A percentile compares a stretch with the other conserved stretches of the same genome.
Conservation (phyloP, 345 rosid genomes). For the Eucalyptus urophylla region DNA sequence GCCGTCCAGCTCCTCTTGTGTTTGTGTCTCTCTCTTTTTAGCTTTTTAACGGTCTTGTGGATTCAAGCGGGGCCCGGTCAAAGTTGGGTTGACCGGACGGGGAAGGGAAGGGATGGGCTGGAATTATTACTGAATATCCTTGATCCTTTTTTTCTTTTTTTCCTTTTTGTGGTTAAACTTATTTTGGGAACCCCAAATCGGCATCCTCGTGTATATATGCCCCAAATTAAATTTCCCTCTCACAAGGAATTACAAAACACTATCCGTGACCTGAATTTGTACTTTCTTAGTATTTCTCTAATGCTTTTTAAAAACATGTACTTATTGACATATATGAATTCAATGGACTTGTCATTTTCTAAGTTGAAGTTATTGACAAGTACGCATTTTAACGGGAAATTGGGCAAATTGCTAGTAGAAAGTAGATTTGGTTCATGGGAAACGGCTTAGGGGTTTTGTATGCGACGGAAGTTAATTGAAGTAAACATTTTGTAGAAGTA, state of each 20-base stretch:
- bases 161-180: not conserved
- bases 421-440: not conserved
- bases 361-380: not conserved
- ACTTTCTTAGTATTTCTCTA: rapidly evolving
- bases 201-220: not conserved
- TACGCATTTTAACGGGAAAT: rapidly evolving
- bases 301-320: rapidly evolving
- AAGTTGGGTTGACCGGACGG: not conserved
- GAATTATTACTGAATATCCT: not conserved
- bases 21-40: too few species aligned
- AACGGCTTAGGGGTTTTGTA: not conserved
- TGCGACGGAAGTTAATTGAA: rapidly evolving
- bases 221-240: too few species aligned
- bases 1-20: not conserved
- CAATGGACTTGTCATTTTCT: rapidly evolving
- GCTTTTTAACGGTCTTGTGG: not conserved
- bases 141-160: not conserved
- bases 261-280: rapidly evolving
- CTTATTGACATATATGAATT: rapidly evolving
- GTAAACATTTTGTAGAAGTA: rapidly evolving
- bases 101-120: not conserved
- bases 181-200: not conserved
- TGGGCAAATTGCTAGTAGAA: rapidly evolving
- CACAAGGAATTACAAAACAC: not conserved
- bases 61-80: not conserved